A percentile compares a stretch with the other conserved stretches of the same genome.
Conservation (phyloP, 164 flowering plant genomes). For the Hamamelis virginiana region DNA sequence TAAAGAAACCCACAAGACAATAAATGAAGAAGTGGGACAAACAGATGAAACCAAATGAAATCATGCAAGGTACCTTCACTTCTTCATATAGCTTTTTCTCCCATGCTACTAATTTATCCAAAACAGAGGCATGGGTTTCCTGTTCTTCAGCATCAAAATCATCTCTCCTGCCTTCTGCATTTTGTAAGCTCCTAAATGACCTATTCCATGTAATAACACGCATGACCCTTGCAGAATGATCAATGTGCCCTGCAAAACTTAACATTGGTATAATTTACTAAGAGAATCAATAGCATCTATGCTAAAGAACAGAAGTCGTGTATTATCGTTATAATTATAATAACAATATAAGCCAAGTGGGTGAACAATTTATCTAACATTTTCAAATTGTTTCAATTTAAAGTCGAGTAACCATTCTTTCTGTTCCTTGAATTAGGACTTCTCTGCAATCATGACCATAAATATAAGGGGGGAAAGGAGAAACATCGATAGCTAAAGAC, state of each 20-base stretch:
- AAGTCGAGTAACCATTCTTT: not conserved
- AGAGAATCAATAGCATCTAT: not conserved
- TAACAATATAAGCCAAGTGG: not conserved
- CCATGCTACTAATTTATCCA: slow-evolving; percentile 97
- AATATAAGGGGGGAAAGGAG: too few species aligned
- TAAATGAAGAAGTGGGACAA: not conserved
- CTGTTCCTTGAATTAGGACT: not conserved
- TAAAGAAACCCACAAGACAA: not conserved
- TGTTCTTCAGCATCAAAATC: slow-evolving; percentile 58
- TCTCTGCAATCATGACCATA: too few species aligned
- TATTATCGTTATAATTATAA: not conserved
- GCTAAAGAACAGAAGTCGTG: not conserved
- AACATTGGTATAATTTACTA: not conserved
- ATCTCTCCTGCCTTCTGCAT: slow-evolving; percentile 55
- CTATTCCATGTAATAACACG: slow-evolving; percentile 92
- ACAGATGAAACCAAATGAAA: not conserved
- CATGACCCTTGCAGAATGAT: slow-evolving; percentile 93
- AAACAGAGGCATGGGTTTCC: slow-evolving; percentile 89
- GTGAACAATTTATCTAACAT: not conserved
- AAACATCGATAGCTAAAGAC: too few species aligned
- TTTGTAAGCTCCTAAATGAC: slow-evolving; percentile 54
- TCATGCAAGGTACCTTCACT: slow-evolving; percentile 65
- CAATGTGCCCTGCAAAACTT: slow-evolving; percentile 65
- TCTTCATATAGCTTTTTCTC: slow-evolving; percentile 95
- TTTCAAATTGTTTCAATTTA: not conserved